Evolutionary conservation across 2,329 filamentous ascomycete species (phyloP), one percentile per base, ranked within the genome.

Genomic region (Mariannaea sp.): DNA sequence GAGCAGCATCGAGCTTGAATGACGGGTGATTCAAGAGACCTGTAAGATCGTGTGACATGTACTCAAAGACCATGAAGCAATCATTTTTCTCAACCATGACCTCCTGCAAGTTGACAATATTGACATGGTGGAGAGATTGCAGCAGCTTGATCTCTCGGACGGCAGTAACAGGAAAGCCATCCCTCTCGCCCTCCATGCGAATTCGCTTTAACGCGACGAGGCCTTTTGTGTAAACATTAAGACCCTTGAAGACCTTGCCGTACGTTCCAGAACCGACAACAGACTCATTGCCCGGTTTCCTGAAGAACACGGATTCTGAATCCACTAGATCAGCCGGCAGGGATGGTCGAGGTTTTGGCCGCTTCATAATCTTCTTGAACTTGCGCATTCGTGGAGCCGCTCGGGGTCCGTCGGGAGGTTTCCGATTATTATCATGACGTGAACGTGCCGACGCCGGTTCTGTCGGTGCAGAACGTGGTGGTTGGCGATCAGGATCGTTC

Each of bases 41-140:
- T 3, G 94, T 99, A 56, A 99, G 78, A 71, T 99, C 94, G 70
- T 99, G 94, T 1, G 94, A 93, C 26, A 97, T 81, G 69, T 99
- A 99, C 71, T 99, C 94, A 61, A 99, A 99, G 3, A 99, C 94
- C 94, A 99, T 99, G 74, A 96, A 99, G 71, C 94, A 99, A 73
- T 97, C 92, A 63, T 97, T 97, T 69, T 88, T 90, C 74, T 99
- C 94, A 2, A 99, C 94, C 94, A 99, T 99, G 61, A 95, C 90
- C 74, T 96, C 92, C 60, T 89, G 85, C 14, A 96, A 76, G 33
- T 86, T 85, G 52, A 96, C 90, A 44, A 96, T 86, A 65, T 95
- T 96, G 54, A 80, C 76, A 65, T 96, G 90, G 58, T 87, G 86
- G 17, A 96, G 79, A 3, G 89, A 92, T 68, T 96, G 91, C n/a